Evolutionary conservation across 2,329 filamentous ascomycete genomes (phyloP), one percentile per base, ranked within the genome.

Genomic region (Meredithiella fracta): DNA sequence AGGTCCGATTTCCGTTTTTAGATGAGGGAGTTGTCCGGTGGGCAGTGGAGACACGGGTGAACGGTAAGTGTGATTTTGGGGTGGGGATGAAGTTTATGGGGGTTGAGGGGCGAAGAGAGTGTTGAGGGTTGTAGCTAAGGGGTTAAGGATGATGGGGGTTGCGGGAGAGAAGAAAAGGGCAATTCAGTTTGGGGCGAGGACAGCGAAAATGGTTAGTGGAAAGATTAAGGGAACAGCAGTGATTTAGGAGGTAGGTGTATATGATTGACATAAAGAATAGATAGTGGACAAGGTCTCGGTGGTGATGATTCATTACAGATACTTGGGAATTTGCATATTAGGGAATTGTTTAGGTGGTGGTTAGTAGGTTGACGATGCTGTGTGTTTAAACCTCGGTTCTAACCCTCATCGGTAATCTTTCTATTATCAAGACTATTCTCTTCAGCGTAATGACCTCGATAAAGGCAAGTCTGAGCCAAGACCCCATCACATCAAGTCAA

Each of bases 1-100:
- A 98, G 68, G 85, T 85, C 31, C 79, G 92, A 37, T 96, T 94
- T 65, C 92, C 94, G 0, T 98, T 80, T 64, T 76, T 98, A 0
- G 92, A 97, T 60, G 92, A 98, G 67, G 73, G 78, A 2, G 76
- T 98, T 47, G 82, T 96, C n/a, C 74, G 74, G 25, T 92, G 89
- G 79, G 85, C 86, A 5, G 76, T 97, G 25, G 73, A 72, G 47
- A 72, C 76, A 23, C 85, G 88, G 0, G 83, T 91, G 0, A 86
- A 80, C 76, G 79, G 86, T 58, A 97, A 97, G 66, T 96, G 89
- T 63, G 88, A 91, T 49, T 97, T 96, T 66, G 34, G 22, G 2
- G 63, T 62, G 6, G 67, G 66, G 64, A 67, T 37, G 58, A 40
- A 3, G 17, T 31, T 2, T 57, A 59, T 44, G 61, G 47, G 53